Evolutionary conservation across 2,329 filamentous ascomycete species (phyloP), one percentile per base, ranked within the genome.

Genomic region (Penicillium italicum): DNA sequence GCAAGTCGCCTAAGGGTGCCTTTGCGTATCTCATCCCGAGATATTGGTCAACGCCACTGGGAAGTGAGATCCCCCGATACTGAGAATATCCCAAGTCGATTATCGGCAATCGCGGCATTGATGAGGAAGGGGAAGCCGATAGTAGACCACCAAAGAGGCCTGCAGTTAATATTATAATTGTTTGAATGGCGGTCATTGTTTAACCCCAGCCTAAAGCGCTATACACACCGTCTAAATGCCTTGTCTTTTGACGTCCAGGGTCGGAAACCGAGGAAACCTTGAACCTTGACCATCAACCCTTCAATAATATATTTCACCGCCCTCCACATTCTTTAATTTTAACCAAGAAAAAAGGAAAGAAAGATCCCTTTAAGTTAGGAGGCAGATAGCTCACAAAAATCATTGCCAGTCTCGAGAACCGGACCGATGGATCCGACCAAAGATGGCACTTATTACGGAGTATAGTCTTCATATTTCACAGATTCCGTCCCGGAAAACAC

Each of bases 21-120:
- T 85, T 83, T 0, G 87, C 88, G 72, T 85, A 92, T 48, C 86
- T 81, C 58, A 92, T 82, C 0, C 87, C 88, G 8, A 89, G 78
- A 84, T 86, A 91, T 69, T 87, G 79, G 3, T 82, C 84, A 42
- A 90, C 74, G 0, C 84, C 85, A 60, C 82, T 82, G 1, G 68
- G 58, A 0, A 80, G 74, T 1, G 76, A 64, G 1, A 75, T 70
- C 7, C 88, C 88, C 46, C 77, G 72, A 63, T 90, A 90, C 26
- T 77, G 80, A 31, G 84, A 80, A 64, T 90, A 91, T 1, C 77
- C 79, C 11, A 91, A 76, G 58, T 87, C 77, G 14, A 90, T 81
- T 1, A 72, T 48, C 0, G 60, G 55, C 18, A 18, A 20, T 22
- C 8, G 28, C 11, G 28, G 7, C 28, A 16, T 11, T 6, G 59